Base-by-base conservation (phyloP, 73 alveolate genomes). In the Paramecium octaurelia region DNA sequence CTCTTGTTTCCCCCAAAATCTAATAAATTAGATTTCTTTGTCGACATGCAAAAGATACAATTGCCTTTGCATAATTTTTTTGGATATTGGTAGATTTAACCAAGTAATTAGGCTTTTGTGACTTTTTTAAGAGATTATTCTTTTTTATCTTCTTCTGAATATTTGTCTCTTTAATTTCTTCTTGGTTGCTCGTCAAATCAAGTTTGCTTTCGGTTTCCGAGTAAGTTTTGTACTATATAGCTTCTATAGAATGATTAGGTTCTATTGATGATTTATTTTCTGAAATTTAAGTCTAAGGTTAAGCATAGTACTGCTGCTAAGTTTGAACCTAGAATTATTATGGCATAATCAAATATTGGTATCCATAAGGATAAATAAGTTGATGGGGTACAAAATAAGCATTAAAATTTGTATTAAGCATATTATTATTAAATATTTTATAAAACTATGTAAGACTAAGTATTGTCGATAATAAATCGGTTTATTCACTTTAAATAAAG, bases 21-120 rank as follows among this genome's bases (percentile, higher is more conserved):
- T 46, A 10, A 4, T 43, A 23, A 20, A 80, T 35, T 10, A 42
- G 14, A 23, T 46, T 80, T 48, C 91, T 40, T 42, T 80, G 14
- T 35, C 75, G 9, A 14, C 70, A 80, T 40, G 73, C 73, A 80
- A 23, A 80, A 38, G 70, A 80, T 20, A 80, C 76, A 23, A 80
- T 80, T 2, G 91, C 91, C 18, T 80, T 80, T 21, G 91, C 91
- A 48, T 44, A 80, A 48, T 80, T 80, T 80, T 80, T 80, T 23
- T 80, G 8, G 75, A 80, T 48, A 64, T 80, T 80, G 11, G 91
- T 80, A 38, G 91, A 80, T 48, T 80, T 46, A 7, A 34, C 84
- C 6, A 64, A 34, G 3, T 12, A 64, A n/a, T 64, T 64, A 34
- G 84, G 84, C 21, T 64, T 64, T 64, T 64, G 48, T 8, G 84